phyloP scores from a whole-genome alignment of 805 yeast genomes.

The Yarrowia porcina region DNA sequence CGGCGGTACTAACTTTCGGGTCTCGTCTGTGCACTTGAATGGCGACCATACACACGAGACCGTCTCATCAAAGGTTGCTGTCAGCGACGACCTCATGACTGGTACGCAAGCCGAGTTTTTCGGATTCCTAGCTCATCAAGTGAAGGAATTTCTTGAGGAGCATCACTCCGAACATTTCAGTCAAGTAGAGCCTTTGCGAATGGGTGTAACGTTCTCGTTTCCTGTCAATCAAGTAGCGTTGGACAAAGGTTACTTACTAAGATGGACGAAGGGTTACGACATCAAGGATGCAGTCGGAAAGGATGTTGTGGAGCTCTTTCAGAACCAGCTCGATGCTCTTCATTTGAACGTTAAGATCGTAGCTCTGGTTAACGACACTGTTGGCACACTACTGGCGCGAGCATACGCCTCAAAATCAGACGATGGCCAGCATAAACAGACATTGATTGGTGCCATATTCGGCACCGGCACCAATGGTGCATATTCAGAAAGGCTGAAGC shows the following conservation, averaged over 20 bases:
- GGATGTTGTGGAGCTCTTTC: conserved; percentile 75
- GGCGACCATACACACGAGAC: conserved; percentile 67
- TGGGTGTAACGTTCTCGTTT: conserved; percentile 93
- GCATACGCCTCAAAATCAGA: conserved; percentile 62
- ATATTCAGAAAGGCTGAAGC: conserved; percentile 71
- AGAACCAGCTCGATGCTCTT: conserved; percentile 58
- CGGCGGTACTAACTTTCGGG: conserved; percentile 96
- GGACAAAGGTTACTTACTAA: conserved; percentile 71
- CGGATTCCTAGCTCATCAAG: conserved; percentile 67
- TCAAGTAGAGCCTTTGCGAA: conserved; percentile 47
- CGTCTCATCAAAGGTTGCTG: conserved; percentile 71
- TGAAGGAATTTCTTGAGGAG: conserved; percentile 59
- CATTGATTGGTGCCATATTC: conserved; percentile 84
- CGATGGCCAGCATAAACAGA: conserved; percentile 58
- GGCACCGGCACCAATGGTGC: conserved; percentile 99
- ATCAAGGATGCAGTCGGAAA: conserved; percentile 79
- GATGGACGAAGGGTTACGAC: conserved; percentile 97
- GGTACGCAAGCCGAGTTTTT: conserved; percentile 67
- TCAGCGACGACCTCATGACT: conserved; percentile 72
- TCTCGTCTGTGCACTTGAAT: conserved; percentile 72
- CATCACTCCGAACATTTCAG: conserved; percentile 55
- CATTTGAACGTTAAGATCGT: conserved; percentile 61
- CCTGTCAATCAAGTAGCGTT: conserved; percentile 86
- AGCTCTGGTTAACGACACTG: conserved; percentile 94
- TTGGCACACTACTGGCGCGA: conserved; percentile 86